These are phyloP conservation scores for Didymellaceae sp. DNA, from an alignment of 2,329 filamentous ascomycete genomes.

Conservation along the genomic window DNA sequence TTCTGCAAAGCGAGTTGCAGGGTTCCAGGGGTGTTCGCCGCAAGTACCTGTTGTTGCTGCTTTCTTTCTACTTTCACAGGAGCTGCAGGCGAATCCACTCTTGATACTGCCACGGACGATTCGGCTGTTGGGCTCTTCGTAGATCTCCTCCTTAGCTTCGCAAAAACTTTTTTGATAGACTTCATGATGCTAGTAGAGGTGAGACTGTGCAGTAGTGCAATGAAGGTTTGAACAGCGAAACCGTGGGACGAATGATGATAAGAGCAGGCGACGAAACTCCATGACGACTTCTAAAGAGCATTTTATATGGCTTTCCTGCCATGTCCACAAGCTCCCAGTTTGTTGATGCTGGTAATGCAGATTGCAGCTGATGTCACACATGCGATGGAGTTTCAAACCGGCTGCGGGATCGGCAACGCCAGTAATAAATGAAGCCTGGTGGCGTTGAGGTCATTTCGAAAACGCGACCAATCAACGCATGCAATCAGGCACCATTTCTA, in stretches of 20 bases:
- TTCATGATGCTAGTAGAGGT: conserved; percentile 28
- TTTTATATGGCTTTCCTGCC: conserved; percentile 27
- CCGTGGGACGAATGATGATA: background rate
- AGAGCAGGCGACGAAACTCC: conserved; percentile 2
- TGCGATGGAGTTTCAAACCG: conserved; percentile 24
- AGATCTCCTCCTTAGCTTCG: conserved; percentile 32
- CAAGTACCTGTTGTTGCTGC: conserved; percentile 35
- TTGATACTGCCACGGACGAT: background rate
- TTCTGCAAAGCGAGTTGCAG: conserved; percentile 70
- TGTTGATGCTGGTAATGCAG: conserved; percentile 23
- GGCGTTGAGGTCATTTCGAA: conserved; percentile 26
- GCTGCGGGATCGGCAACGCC: conserved; percentile 27
- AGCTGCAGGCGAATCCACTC: conserved; percentile 4
- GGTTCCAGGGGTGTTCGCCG: conserved; percentile 46
- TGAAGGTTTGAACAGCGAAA: conserved; percentile 12
- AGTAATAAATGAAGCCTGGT: conserved; percentile 21
- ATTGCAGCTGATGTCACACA: conserved; percentile 44
- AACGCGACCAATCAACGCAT: conserved; percentile 24
- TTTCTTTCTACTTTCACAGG: conserved; percentile 6
- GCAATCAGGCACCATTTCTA: conserved; percentile 24
- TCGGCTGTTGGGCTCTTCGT: conserved; percentile 1
- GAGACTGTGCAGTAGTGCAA: conserved; percentile 10
- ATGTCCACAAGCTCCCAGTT: conserved; percentile 15
- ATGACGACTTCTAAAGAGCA: conserved; percentile 11
- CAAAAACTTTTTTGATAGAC: conserved; percentile 34